Evolutionary conservation across 78 protist species (phyloP).

Genomic region (Capsaspora owczarzaki): DNA sequence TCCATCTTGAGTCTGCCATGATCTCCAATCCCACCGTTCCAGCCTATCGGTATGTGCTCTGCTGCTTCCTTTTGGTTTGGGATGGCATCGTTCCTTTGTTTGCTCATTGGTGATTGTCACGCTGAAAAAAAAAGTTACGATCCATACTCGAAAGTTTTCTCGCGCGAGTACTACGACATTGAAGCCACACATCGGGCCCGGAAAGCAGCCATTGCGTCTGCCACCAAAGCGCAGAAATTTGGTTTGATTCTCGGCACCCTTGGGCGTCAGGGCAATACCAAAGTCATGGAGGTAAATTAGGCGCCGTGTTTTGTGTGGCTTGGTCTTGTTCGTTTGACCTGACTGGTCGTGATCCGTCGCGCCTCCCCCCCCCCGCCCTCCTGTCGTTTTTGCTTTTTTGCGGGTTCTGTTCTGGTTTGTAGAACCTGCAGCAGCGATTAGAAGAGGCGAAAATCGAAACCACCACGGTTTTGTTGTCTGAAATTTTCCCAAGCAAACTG

Average conservation of each 20-base stretch:
- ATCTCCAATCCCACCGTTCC: constrained; percentile 84
- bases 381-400: no score
- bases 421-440: neutral
- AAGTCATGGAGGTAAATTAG: constrained; percentile 50
- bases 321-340: no score
- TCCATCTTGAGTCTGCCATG: constrained; percentile 94
- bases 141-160: constrained; percentile 75
- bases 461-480: constrained; percentile 3
- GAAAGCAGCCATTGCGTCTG: constrained; percentile 39
- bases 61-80: neutral
- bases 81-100: neutral
- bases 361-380: no score
- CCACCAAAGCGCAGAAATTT: constrained; percentile 2
- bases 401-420: no score
- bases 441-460: neutral
- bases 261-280: constrained; percentile 89
- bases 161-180: constrained; percentile 66
- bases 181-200: constrained; percentile 54
- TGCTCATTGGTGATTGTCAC: neutral
- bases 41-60: constrained; percentile 69
- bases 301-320: no score
- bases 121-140: neutral
- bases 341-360: no score
- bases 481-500: constrained; percentile 83
- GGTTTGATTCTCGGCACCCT: constrained; percentile 84